Percentiles rank a stretch among this genome's conserved stretches.
These are phyloP conservation scores for Lasiodiplodia citricola DNA, from an alignment of 2,329 filamentous ascomycete species.

Conservation along the genomic window DNA sequence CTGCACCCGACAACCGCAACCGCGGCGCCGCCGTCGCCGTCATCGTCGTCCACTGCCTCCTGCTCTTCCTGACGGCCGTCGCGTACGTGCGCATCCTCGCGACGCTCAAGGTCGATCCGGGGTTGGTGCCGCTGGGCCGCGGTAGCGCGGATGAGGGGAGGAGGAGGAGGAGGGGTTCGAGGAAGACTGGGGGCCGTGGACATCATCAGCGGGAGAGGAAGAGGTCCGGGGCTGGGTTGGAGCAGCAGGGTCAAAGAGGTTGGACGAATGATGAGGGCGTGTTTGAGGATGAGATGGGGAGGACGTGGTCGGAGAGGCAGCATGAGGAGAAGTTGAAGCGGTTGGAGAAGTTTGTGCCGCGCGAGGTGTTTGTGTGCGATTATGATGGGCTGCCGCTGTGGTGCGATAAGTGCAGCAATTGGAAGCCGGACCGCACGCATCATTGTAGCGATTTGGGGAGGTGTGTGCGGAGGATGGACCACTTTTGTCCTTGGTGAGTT, in stretches of 20 bases:
- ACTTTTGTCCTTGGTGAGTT: constrained; percentile 80
- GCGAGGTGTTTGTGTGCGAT: constrained; percentile 84
- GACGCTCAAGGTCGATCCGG: constrained; percentile 72
- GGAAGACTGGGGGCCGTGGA: background rate
- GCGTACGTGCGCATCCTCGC: constrained; percentile 75
- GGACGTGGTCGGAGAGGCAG: constrained; percentile 17
- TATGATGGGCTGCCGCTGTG: constrained; percentile 82
- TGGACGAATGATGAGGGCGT: background rate
- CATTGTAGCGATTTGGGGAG: constrained; percentile 82
- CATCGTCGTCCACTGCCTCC: constrained; percentile 73
- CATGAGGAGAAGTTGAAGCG: constrained; percentile 12
- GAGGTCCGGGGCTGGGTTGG: constrained; percentile 28
- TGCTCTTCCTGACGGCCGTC: constrained; percentile 69
- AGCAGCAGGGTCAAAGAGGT: constrained; percentile 29
- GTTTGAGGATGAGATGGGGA: constrained; percentile 19
- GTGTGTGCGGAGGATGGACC: constrained; percentile 90
- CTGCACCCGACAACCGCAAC: constrained; percentile 39
- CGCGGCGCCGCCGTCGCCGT: constrained; percentile 69
- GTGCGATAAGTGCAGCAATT: constrained; percentile 83
- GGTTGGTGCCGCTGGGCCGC: constrained; percentile 64
- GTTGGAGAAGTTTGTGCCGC: constrained; percentile 69
- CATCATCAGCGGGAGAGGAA: constrained; percentile 32
- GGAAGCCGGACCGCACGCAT: constrained; percentile 86
- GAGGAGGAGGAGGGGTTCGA: constrained; percentile 1
- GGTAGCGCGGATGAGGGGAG: constrained; percentile 27